Conservation (phyloP, 768 basidiomycete species). For the Psilocybe cubensis region DNA sequence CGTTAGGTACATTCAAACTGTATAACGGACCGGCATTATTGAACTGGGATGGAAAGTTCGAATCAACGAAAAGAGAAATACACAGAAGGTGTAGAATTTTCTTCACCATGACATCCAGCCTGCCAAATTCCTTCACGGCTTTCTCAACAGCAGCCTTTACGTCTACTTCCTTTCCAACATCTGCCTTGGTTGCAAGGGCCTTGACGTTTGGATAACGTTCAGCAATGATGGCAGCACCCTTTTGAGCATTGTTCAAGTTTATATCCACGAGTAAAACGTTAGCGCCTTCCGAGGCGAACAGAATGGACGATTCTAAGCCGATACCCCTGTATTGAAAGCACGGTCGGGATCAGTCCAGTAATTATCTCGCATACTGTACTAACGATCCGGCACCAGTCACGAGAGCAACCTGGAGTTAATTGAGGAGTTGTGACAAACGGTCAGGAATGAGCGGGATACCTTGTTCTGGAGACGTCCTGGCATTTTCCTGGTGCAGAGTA, state of each 20-base stretch:
- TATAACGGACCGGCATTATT: slow-evolving; percentile 77
- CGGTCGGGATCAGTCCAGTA: slow-evolving; percentile 17
- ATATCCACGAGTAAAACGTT: slow-evolving; percentile 89
- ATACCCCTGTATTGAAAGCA: slow-evolving; percentile 69
- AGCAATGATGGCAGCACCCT: slow-evolving; percentile 62
- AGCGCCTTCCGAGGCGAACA: slow-evolving; percentile 96
- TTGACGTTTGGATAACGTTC: slow-evolving; percentile 71
- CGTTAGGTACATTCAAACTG: neutral
- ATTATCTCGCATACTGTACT: slow-evolving; percentile 33
- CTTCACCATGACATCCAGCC: slow-evolving; percentile 91
- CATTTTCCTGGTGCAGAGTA: slow-evolving; percentile 40
- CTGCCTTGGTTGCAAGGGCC: slow-evolving; percentile 72
- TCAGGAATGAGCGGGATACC: slow-evolving; percentile 33
- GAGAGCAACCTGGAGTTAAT: slow-evolving; percentile 61
- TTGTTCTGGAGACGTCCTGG: slow-evolving; percentile 70
- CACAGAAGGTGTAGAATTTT: neutral
- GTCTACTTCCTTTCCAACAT: slow-evolving; percentile 89
- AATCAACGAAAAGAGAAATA: neutral
- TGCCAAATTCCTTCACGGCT: slow-evolving; percentile 86
- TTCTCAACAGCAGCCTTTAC: slow-evolving; percentile 80
- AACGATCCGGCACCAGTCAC: slow-evolving; percentile 91
- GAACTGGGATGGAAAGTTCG: slow-evolving; percentile 56
- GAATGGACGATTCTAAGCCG: slow-evolving; percentile 92
- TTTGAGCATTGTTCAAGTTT: slow-evolving; percentile 75
- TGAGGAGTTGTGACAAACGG: slow-evolving; percentile 1